Percentiles rank a stretch among this genome's conserved stretches.
Conservation (phyloP, 2,329 filamentous ascomycete species). For the Diaporthe australafricana region DNA sequence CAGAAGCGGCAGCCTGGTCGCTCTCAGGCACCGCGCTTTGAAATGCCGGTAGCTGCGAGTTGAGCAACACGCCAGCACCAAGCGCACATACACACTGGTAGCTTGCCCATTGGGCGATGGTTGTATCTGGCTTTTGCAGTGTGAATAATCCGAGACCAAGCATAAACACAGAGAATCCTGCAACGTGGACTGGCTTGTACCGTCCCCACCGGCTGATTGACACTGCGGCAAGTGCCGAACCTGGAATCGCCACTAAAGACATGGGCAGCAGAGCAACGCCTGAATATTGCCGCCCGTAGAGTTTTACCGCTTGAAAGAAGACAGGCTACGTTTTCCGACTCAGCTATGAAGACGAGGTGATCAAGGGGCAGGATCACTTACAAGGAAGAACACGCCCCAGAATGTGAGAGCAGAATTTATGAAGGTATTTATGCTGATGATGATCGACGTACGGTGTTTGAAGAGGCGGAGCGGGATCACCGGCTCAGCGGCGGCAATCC, state of each 20-base stretch:
- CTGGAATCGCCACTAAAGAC: conserved; percentile 45
- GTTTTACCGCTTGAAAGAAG: conserved; percentile 24
- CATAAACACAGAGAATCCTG: conserved; percentile 51
- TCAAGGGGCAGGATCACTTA: too few relatives aligned
- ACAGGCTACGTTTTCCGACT: too few relatives aligned
- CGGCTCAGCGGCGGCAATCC: conserved; percentile 29
- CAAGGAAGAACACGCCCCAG: conserved; percentile 37
- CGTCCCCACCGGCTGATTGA: conserved; percentile 48
- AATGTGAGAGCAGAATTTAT: conserved; percentile 16
- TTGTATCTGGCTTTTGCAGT: conserved; percentile 49
- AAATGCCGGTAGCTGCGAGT: conserved; percentile 55
- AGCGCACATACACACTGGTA: conserved; percentile 53
- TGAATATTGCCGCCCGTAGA: conserved; percentile 46
- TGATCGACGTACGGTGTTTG: conserved; percentile 35
- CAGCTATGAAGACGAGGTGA: too few relatives aligned
- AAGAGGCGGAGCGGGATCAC: conserved; percentile 41
- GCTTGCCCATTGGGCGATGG: conserved; percentile 51
- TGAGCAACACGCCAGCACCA: conserved; percentile 57
- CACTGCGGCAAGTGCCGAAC: conserved; percentile 43
- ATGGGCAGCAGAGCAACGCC: conserved; percentile 50
- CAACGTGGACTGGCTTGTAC: conserved; percentile 50
- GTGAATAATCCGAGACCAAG: conserved; percentile 56
- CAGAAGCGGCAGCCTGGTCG: conserved; percentile 51
- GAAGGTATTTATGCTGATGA: conserved; percentile 32
- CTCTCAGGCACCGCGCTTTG: conserved; percentile 50